phyloP scores from a whole-genome alignment of 1,284 basidiomycete genomes.

The Cystobasidium pallidum region DNA sequence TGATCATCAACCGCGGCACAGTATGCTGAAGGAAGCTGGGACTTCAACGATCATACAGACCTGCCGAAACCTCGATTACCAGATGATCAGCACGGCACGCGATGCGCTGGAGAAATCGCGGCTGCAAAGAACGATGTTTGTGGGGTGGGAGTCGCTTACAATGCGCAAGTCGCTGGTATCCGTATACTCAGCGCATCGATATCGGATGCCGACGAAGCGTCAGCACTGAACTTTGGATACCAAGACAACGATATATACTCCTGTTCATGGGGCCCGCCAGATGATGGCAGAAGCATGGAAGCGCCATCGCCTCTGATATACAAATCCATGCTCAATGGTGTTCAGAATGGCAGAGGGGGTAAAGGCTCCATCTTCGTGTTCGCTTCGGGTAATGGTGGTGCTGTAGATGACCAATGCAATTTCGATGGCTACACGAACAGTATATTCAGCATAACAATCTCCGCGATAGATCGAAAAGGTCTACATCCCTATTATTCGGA shows the following conservation, averaged over 20 bases:
- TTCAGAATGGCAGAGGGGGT: slow-evolving; percentile 85
- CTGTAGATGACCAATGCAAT: slow-evolving; percentile 93
- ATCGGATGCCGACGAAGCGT: slow-evolving; percentile 95
- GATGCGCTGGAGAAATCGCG: slow-evolving; percentile 97
- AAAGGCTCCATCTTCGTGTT: slow-evolving; percentile 96
- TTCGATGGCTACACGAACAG: slow-evolving; percentile 99
- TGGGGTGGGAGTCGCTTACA: slow-evolving; percentile 91
- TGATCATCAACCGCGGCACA: slow-evolving; percentile 56
- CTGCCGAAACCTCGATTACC: slow-evolving; percentile 83
- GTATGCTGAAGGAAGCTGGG: slow-evolving; percentile 88
- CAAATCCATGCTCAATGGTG: slow-evolving; percentile 92
- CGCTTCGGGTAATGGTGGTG: slow-evolving; percentile 94
- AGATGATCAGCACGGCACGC: slow-evolving; percentile 96
- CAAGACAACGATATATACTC: slow-evolving; percentile 92
- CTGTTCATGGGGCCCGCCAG: slow-evolving; percentile 97
- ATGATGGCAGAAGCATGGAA: slow-evolving; percentile 94
- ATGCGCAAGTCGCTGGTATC: slow-evolving; percentile 87
- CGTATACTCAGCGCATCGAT: slow-evolving; percentile 97
- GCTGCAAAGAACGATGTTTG: slow-evolving; percentile 94
- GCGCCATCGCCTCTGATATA: slow-evolving; percentile 88
- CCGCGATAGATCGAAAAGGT: slow-evolving; percentile 88
- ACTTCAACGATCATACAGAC: slow-evolving; percentile 91
- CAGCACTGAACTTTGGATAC: slow-evolving; percentile 89
- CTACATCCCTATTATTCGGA: slow-evolving; percentile 97
- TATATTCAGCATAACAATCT: slow-evolving; percentile 94